phyloP scores from a whole-genome alignment of 2,329 filamentous ascomycete species.

The Aspergillus quadrilineatus region DNA sequence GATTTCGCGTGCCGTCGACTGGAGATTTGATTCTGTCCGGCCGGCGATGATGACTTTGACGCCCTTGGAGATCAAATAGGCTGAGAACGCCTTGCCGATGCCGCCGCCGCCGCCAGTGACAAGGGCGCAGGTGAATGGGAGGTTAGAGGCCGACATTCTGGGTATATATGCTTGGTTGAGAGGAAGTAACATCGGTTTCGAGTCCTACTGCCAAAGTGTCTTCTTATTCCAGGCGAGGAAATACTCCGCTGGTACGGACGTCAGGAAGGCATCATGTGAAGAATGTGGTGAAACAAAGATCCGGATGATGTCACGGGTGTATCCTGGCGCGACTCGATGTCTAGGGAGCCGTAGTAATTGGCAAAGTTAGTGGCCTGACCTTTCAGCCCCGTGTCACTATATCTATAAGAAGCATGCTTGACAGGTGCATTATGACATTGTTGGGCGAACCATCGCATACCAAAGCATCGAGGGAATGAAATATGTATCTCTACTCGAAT shows the following conservation, averaged over 20 bases:
- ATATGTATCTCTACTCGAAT: too few species aligned
- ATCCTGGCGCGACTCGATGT: not conserved
- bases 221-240: not conserved
- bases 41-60: constrained; percentile 30
- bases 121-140: constrained; percentile 51
- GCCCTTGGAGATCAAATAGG: constrained; percentile 22
- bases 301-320: too few species aligned
- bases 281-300: too few species aligned
- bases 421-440: too few species aligned
- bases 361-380: too few species aligned
- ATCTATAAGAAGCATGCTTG: too few species aligned
- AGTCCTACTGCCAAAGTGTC: too few species aligned
- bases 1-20: constrained; percentile 45
- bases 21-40: constrained; percentile 54
- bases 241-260: not conserved
- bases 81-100: constrained; percentile 25
- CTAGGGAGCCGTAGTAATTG: too few species aligned
- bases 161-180: not conserved
- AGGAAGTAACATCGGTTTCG: not conserved
- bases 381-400: too few species aligned
- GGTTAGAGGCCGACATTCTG: constrained; percentile 12
- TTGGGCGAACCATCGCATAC: too few species aligned
- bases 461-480: too few species aligned
- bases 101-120: constrained; percentile 30
- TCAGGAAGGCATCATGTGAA: too few species aligned